A percentile compares a stretch with the other conserved stretches of the same genome.
Conservation (phyloP, 1,139 yeast species). For the Yamadazyma aaseri region DNA sequence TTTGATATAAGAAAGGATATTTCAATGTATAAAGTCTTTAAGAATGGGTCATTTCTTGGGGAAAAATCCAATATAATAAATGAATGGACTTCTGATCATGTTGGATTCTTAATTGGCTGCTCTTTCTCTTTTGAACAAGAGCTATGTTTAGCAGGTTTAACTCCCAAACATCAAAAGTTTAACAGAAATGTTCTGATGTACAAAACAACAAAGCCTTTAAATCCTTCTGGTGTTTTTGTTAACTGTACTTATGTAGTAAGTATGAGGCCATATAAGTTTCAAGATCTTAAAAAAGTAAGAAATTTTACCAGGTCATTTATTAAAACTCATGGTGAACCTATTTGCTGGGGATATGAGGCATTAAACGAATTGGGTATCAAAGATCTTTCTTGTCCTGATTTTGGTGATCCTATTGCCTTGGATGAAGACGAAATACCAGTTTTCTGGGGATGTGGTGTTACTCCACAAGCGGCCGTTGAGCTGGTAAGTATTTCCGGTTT, state of each 20-base stretch:
- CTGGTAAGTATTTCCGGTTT: slow-evolving; percentile 23
- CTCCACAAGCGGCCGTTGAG: slow-evolving; percentile 32
- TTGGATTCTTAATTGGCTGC: slow-evolving; percentile 36
- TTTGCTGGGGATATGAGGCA: slow-evolving; percentile 37
- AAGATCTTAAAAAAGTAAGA: slow-evolving; percentile 23
- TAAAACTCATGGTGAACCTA: slow-evolving; percentile 34
- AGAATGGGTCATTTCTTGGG: slow-evolving; percentile 22
- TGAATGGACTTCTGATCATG: slow-evolving; percentile 27
- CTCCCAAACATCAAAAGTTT: slow-evolving; percentile 18
- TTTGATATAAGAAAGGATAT: slow-evolving; percentile 29
- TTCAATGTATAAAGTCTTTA: slow-evolving; percentile 27
- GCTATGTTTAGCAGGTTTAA: slow-evolving; percentile 20
- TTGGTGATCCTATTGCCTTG: slow-evolving; percentile 9
- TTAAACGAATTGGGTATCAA: slow-evolving; percentile 20
- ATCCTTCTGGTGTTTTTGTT: slow-evolving; percentile 30
- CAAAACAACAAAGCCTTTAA: slow-evolving; percentile 21
- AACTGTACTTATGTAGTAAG: slow-evolving; percentile 32
- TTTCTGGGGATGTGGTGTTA: slow-evolving; percentile 41
- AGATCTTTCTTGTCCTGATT: slow-evolving; percentile 12
- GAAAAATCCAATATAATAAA: slow-evolving; percentile 18
- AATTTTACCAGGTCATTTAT: slow-evolving; percentile 23
- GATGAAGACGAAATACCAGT: slow-evolving; percentile 32
- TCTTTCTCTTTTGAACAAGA: slow-evolving; percentile 35
- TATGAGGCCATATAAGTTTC: slow-evolving; percentile 31
- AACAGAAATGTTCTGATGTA: slow-evolving; percentile 14